These are phyloP conservation scores for Mucor sp. DNA, from an alignment of 371 early-diverging fungal species.

Conservation along the genomic window DNA sequence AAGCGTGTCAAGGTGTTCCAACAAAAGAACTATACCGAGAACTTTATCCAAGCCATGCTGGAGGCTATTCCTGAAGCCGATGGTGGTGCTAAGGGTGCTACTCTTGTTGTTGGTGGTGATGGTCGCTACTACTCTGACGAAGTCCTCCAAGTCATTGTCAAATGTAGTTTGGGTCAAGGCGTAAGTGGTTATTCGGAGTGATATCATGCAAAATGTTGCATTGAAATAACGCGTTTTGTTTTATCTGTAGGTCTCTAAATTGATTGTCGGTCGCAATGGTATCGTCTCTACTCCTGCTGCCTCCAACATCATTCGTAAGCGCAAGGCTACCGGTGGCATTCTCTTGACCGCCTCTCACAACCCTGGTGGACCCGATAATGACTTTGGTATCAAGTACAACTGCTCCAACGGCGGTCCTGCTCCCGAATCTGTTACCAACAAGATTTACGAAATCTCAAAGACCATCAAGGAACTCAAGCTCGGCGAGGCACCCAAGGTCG, in stretches of 20 bases:
- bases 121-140: conserved; percentile 90
- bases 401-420: conserved; percentile 96
- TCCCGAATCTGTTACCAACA: conserved; percentile 91
- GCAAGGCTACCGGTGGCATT: conserved; percentile 90
- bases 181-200: conserved; percentile 46
- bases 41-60: conserved; percentile 89
- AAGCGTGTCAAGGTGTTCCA: conserved; percentile 96
- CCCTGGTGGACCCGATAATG: conserved; percentile 96
- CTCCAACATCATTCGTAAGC: conserved; percentile 90
- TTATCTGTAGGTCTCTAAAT: conserved; percentile 68
- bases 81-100: conserved; percentile 72
- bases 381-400: conserved; percentile 99
- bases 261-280: conserved; percentile 92
- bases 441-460: conserved; percentile 82
- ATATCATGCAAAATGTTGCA: neutral
- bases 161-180: conserved; percentile 84
- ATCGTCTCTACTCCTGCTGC: conserved; percentile 96
- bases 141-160: conserved; percentile 88
- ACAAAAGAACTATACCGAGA: conserved; percentile 93
- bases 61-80: conserved; percentile 74
- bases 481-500: conserved; percentile 77
- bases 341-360: conserved; percentile 97
- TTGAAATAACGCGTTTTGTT: neutral
- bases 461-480: conserved; percentile 67
- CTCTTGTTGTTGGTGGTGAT: conserved; percentile 96